Evolutionary conservation across 148 eudicot genomes (phyloP), one percentile per base, ranked within the genome.

Genomic region (Cornus controversa): DNA sequence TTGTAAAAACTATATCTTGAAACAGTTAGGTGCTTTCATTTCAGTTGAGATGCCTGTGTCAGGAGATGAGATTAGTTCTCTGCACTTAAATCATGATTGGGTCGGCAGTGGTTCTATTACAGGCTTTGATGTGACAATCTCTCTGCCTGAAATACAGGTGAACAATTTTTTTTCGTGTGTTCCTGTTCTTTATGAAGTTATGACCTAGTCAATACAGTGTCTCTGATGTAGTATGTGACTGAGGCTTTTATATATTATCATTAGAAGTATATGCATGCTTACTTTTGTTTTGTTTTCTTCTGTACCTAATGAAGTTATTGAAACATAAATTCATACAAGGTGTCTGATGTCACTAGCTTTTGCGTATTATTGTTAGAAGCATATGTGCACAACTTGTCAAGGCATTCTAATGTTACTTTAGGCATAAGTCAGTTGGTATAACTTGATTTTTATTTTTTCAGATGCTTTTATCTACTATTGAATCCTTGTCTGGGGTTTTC

Each of bases 121-220:
- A 26, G 95, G 95, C 67, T 82, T 91, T 62, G 91, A 96, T 70
- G 28, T 96, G 83, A 89, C 90, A 70, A 75, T 96, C 58, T 93
- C 99, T 28, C 82, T 93, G 64, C 74, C 83, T 77, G 97, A 96
- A 80, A 80, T 96, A 72, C 88, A 93, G 93, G 99, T 93, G 81
- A 76, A 74, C 62, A 5, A 36, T 84, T 36, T 13, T 65, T 50
- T 26, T 9, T 25, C 25, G 8, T 34, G 42, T 67, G 14, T 42
- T 29, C n/a, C 29, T 13, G 18, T 70, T 70, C 31, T 66, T 42
- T 15, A 4, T 25, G 74, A 74, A 28, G 36, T 64, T 73, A 18
- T 57, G 37, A 60, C 66, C 37, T 29, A n/a, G 57, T 64, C 8
- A 9, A 14, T n/a, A 74, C 28, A 37, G 20, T 64, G 50, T 26